Evolutionary conservation across 106 monocot species (phyloP).

Genomic region (Gastrodia elata): DNA sequence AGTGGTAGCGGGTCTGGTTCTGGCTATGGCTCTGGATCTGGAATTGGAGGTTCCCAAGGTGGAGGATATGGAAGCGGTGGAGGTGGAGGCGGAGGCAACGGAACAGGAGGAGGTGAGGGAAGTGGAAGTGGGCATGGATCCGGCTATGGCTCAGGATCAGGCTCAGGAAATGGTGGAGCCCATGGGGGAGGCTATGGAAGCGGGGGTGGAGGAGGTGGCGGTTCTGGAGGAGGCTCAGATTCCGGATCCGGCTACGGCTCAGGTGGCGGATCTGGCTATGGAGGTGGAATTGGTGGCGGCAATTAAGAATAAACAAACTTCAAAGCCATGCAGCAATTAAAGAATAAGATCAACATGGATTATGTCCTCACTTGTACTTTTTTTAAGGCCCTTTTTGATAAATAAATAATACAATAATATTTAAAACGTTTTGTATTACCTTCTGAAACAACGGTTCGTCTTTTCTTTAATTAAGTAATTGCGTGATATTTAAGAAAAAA

Average conservation of each 20-base stretch:
- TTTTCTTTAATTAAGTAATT: no score
- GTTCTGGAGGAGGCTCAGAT: neutral
- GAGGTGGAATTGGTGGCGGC: no score
- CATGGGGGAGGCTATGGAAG: slow-evolving; percentile 15
- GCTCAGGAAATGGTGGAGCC: slow-evolving; percentile 9
- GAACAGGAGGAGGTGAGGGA: slow-evolving; percentile 12
- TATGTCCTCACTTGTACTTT: no score
- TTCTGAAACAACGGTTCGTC: no score
- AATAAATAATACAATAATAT: no score
- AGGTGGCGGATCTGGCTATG: slow-evolving; percentile 6
- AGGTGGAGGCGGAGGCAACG: slow-evolving; percentile 13
- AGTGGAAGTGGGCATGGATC: slow-evolving; percentile 13
- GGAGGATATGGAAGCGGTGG: neutral
- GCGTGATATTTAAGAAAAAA: no score
- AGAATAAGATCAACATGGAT: no score
- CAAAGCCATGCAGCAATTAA: no score
- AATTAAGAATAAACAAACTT: no score
- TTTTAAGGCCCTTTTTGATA: no score
- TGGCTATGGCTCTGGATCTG: slow-evolving; percentile 14
- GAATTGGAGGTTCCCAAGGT: slow-evolving; percentile 5
- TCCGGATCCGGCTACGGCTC: slow-evolving; percentile 6
- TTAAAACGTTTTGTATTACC: no score
- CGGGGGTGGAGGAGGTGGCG: slow-evolving; percentile 11
- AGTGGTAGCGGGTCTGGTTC: slow-evolving; percentile 6
- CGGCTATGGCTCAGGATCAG: slow-evolving; percentile 18